Conservation (phyloP, 176 grass and related monocot species). For the Melocanna baccifera region DNA sequence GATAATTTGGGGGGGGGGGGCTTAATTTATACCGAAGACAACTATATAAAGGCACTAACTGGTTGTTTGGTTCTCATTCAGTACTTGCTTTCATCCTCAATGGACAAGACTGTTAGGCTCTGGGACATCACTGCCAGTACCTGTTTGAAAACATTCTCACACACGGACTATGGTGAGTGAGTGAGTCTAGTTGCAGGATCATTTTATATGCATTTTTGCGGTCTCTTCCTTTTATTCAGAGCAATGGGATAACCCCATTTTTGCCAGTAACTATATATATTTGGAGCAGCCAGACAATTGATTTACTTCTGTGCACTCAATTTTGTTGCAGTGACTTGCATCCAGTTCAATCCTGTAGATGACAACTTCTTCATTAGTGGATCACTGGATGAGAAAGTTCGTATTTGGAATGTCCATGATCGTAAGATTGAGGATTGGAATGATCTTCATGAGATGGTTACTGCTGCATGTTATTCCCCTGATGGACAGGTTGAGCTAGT, state of each 20-base stretch:
- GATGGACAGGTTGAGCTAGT: slow-evolving; percentile 65
- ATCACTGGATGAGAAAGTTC: slow-evolving; percentile 97
- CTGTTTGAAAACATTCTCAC: slow-evolving; percentile 97
- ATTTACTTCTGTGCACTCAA: slow-evolving; percentile 21
- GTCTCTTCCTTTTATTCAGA: not conserved
- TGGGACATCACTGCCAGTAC: slow-evolving; percentile 74
- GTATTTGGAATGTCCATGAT: slow-evolving; percentile 90
- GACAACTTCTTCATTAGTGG: slow-evolving; percentile 96
- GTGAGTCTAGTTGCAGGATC: slow-evolving; percentile 51
- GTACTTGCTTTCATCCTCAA: slow-evolving; percentile 97
- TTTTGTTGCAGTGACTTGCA: slow-evolving; percentile 84
- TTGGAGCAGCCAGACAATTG: slow-evolving; percentile 12
- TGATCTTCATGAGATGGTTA: slow-evolving; percentile 99
- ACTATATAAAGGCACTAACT: not conserved
- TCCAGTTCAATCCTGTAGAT: slow-evolving; percentile 98
- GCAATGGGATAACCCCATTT: not conserved
- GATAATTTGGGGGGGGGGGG: not conserved
- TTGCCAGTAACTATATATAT: not conserved
- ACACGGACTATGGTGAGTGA: slow-evolving; percentile 94
- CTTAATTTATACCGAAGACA: not conserved
- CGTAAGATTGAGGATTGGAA: slow-evolving; percentile 97
- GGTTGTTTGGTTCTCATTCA: slow-evolving; percentile 30
- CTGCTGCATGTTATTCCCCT: slow-evolving; percentile 87
- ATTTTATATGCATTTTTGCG: not conserved
- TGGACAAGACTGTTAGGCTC: slow-evolving; percentile 96